Evolutionary conservation across 192 early-diverging fungal genomes (phyloP), one percentile per base, ranked within the genome.

Genomic region (Backusella tarrabulga): DNA sequence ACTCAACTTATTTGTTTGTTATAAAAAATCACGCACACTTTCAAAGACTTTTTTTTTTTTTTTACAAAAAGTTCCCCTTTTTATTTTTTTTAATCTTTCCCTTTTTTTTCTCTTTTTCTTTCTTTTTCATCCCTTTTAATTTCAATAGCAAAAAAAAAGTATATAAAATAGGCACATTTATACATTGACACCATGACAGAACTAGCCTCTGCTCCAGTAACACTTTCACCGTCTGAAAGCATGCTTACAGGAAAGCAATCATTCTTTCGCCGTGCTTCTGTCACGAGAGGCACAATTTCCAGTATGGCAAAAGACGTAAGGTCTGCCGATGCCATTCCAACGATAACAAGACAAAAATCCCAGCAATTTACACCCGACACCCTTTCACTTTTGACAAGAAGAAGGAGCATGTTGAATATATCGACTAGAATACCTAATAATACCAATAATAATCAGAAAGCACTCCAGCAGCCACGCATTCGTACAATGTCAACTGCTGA

Each of bases 401-500:
- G 68, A 69, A 34, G 40, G 34, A 69, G 68, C 9, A 69, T 69
- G 68, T 40, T 69, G 68, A 69, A 69, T 21, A 21, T 69, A 36
- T 63, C 56, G 2, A 63, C 23, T 63, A 69, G 35, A 38, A 35
- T 21, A 69, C 35, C 68, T 4, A 41, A 21, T 23, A 70, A 11
- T 19, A 35, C 6, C 14, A 38, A 40, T 36, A 70, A 17, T 21
- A 68, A 29, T 29, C 23, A 23, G 14, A 63, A 63, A 29, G 21
- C 21, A 29, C 26, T 63, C 6, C 67, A 68, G 36, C 35, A 70
- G 6, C 68, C 6, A 23, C 68, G 68, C 36, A 38, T 35, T 41
- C 68, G 68, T 41, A 70, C 68, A 21, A 23, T 70, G 68, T 70
- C 68, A 70, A 70, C 21, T 70, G 38, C n/a, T 41, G 38, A 41